A percentile compares a stretch with the other conserved stretches of the same genome.
phyloP scores from a whole-genome alignment of 352 stramenopile species.

The Phytophthora rubi region DNA sequence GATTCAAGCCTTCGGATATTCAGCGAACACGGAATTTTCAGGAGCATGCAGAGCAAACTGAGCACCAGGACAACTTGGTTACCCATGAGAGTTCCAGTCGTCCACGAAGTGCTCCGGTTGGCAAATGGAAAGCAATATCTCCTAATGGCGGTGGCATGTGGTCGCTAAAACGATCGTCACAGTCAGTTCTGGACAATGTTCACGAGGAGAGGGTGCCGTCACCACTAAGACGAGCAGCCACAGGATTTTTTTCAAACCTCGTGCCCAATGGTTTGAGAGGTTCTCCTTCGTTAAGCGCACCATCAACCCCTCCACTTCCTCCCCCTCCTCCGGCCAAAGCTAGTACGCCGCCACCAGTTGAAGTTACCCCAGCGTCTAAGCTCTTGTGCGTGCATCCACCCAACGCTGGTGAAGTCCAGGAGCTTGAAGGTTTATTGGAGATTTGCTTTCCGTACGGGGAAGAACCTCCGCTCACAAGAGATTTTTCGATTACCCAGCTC shows the following conservation, averaged over 20 bases:
- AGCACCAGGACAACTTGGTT: conserved; percentile 15
- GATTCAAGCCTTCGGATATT: conserved; percentile 53
- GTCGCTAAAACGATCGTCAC: conserved; percentile 34
- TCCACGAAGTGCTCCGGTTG: conserved; percentile 14
- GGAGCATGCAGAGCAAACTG: conserved; percentile 39
- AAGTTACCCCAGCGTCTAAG: conserved; percentile 39
- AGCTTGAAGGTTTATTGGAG: conserved; percentile 71
- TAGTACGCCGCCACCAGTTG: conserved; percentile 4
- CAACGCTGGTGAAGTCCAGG: conserved; percentile 47
- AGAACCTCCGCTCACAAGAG: conserved; percentile 40
- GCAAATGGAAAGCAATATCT: conserved; percentile 39
- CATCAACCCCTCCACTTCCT: conserved; percentile 31
- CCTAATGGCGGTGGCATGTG: conserved; percentile 29
- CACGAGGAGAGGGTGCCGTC: conserved; percentile 35
- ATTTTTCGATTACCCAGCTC: conserved; percentile 65
- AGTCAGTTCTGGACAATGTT: conserved; percentile 37
- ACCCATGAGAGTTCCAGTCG: conserved; percentile 13
- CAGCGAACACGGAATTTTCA: conserved; percentile 49
- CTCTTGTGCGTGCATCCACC: conserved; percentile 61
- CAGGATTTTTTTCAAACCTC: conserved; percentile 45
- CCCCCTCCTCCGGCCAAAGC: conserved; percentile 15
- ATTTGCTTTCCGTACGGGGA: conserved; percentile 83
- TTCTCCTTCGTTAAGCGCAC: conserved; percentile 18
- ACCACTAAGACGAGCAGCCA: conserved; percentile 32
- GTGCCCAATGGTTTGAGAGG: conserved; percentile 39